These are phyloP conservation scores for Leishmania mexicana DNA, from an alignment of 208 protist genomes.

Conservation along the genomic window DNA sequence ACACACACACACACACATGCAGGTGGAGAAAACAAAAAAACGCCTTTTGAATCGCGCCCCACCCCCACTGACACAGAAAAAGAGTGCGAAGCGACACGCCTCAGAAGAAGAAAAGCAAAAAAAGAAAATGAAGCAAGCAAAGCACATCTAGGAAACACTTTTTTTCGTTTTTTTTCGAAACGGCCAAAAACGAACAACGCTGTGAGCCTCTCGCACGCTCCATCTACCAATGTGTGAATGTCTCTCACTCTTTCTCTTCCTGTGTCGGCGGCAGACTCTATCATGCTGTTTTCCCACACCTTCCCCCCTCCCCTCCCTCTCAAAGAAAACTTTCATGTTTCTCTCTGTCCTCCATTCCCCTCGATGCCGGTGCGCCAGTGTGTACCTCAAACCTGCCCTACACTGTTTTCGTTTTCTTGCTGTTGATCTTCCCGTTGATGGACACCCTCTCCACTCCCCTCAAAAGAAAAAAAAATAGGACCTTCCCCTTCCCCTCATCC, in stretches of 20 bases:
- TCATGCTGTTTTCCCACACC: background rate
- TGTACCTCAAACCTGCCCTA: background rate
- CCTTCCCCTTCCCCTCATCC: no score
- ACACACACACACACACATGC: background rate
- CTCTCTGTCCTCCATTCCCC: background rate
- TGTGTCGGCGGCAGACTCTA: background rate
- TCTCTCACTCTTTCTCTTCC: background rate
- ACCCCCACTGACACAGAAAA: background rate
- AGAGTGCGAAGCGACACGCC: background rate
- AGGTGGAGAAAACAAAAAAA: background rate
- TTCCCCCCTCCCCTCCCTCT: background rate
- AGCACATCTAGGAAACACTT: background rate
- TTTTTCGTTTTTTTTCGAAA: background rate
- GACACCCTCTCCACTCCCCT: background rate
- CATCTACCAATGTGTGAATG: background rate
- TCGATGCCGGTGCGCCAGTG: background rate
- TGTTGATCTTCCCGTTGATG: background rate
- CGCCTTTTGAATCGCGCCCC: background rate
- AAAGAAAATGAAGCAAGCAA: background rate
- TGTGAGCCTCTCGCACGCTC: background rate
- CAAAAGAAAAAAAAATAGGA: background rate
- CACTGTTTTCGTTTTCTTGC: background rate
- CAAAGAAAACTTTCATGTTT: background rate
- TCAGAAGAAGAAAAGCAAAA: background rate
- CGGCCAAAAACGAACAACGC: background rate